These are phyloP conservation scores for Monotropa hypopitys DNA, from an alignment of 179 eudicot species.

Conservation along the genomic window DNA sequence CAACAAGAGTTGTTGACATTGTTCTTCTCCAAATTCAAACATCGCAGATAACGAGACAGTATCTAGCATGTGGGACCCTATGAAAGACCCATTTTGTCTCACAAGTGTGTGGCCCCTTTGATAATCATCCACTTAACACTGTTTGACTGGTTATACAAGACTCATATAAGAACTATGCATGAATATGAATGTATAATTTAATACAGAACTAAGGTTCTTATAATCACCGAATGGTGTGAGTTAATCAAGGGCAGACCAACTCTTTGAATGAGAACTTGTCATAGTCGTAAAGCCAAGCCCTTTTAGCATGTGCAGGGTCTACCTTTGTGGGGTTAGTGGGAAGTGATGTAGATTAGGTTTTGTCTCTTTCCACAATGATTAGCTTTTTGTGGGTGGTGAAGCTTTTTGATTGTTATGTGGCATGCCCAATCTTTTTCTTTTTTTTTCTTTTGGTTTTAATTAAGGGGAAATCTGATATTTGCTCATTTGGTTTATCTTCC, in stretches of 20 bases:
- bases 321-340: not conserved
- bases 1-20: constrained; percentile 4
- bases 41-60: not conserved
- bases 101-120: too few relatives aligned
- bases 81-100: not conserved
- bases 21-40: not conserved
- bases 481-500: not conserved
- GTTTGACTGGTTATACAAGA: not conserved
- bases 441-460: not conserved
- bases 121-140: not conserved
- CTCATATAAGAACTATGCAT: too few relatives aligned
- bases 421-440: not conserved
- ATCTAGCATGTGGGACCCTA: constrained; percentile 8
- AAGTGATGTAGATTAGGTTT: constrained; percentile 6
- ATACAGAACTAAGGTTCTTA: too few relatives aligned
- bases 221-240: not conserved
- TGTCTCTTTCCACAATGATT: constrained; percentile 6
- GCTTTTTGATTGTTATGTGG: not conserved
- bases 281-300: not conserved
- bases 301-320: constrained; percentile 4
- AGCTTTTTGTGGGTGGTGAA: not conserved
- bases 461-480: not conserved
- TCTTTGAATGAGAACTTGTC: not conserved
- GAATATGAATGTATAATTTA: too few relatives aligned
- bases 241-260: not conserved